These are phyloP conservation scores for Spinacia oleracea DNA, from an alignment of 179 eudicot species.

Conservation along the genomic window DNA sequence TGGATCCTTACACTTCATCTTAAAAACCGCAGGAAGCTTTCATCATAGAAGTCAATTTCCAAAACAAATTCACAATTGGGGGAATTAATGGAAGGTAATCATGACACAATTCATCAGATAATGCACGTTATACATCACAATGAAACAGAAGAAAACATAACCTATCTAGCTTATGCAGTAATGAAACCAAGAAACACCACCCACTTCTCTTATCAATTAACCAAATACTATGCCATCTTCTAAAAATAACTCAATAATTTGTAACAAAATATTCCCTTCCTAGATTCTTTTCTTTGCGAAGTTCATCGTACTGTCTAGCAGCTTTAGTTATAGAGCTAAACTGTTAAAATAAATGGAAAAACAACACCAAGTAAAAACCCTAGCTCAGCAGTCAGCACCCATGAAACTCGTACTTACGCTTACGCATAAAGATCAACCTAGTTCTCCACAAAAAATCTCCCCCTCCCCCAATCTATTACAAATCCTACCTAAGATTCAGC, in stretches of 20 bases:
- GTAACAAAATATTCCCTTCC: neutral
- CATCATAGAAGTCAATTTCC: neutral
- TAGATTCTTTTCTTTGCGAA: neutral
- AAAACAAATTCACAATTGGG: neutral
- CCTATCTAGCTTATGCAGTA: neutral
- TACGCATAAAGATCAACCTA: neutral
- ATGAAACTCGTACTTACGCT: neutral
- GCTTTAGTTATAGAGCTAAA: neutral
- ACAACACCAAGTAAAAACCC: neutral
- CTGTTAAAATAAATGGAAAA: neutral
- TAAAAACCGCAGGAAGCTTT: neutral
- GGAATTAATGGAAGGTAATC: neutral
- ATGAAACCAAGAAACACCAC: neutral
- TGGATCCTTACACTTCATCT: conserved; percentile 26
- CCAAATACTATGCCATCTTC: neutral
- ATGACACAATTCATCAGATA: neutral
- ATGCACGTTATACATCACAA: neutral
- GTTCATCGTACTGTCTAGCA: neutral
- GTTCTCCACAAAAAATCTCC: neutral
- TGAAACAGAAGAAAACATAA: neutral
- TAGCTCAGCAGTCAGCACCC: neutral
- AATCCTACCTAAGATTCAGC: neutral
- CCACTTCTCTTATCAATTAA: neutral
- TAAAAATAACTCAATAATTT: neutral
- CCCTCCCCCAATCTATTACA: neutral